These are phyloP conservation scores for Fusarium succisae DNA, from an alignment of 2,329 filamentous ascomycete species.

Conservation along the genomic window DNA sequence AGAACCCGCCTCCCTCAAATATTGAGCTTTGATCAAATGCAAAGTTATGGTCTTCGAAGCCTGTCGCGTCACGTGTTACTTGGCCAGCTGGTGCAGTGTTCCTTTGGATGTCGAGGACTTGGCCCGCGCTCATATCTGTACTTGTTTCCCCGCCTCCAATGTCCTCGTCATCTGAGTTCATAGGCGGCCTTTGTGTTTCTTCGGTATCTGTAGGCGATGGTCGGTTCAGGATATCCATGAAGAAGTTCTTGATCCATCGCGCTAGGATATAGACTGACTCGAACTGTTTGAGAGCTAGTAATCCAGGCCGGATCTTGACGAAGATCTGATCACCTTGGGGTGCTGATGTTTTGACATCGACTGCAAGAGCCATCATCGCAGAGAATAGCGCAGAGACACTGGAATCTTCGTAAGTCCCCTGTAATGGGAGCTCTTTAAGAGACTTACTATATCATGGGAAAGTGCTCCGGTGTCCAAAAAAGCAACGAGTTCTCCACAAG, in stretches of 20 bases:
- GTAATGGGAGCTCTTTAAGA: too few relatives aligned
- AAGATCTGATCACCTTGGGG: neutral
- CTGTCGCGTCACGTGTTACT: rapidly evolving
- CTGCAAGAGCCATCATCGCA: neutral
- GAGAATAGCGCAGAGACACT: neutral
- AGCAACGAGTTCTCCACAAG: neutral
- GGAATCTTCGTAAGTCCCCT: too few relatives aligned
- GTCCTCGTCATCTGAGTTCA: rapidly evolving
- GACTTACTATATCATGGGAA: neutral
- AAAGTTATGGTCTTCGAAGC: rapidly evolving
- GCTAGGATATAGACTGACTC: slow-evolving; percentile 4
- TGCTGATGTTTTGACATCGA: rapidly evolving
- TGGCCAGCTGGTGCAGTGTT: neutral
- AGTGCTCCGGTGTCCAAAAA: neutral
- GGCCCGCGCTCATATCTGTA: too few relatives aligned
- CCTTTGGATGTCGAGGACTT: too few relatives aligned
- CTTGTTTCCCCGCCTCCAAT: rapidly evolving
- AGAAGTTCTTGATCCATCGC: slow-evolving; percentile 20
- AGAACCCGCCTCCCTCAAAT: neutral
- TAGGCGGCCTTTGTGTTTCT: neutral
- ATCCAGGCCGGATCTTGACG: neutral
- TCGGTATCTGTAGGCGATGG: rapidly evolving
- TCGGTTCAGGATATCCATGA: slow-evolving; percentile 17
- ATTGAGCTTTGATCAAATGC: neutral
- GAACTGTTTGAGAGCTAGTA: neutral